phyloP scores from a whole-genome alignment of 495 filamentous ascomycete genomes.

The Penicillium cinerascens region DNA sequence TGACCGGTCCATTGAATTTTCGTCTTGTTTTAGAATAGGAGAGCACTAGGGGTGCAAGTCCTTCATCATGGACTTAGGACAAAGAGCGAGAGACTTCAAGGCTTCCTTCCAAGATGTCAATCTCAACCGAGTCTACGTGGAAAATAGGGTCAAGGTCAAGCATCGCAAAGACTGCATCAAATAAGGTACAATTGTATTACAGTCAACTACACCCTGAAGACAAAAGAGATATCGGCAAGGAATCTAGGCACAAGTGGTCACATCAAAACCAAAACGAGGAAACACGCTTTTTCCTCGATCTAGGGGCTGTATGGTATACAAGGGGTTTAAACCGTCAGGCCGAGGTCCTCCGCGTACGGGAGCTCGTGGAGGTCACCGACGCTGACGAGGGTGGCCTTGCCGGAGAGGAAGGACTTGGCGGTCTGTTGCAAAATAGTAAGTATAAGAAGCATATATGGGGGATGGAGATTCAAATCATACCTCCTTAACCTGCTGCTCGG shows the following conservation, averaged over 20 bases:
- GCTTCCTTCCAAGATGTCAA: too few species aligned
- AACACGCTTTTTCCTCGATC: constrained; percentile 38
- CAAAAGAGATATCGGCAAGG: constrained; percentile 41
- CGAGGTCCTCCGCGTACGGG: constrained; percentile 90
- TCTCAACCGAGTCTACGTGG: not conserved
- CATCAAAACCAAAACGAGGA: constrained; percentile 32
- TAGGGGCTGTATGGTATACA: constrained; percentile 47
- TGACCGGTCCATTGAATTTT: too few species aligned
- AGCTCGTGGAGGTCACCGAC: constrained; percentile 79
- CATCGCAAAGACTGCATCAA: constrained; percentile 6
- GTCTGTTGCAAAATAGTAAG: constrained; percentile 52
- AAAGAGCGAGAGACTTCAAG: too few species aligned
- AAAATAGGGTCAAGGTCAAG: not conserved
- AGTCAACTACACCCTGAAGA: constrained; percentile 44
- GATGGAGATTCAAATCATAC: constrained; percentile 52
- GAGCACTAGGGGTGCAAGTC: too few species aligned
- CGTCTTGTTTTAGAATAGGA: too few species aligned
- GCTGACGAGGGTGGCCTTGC: constrained; percentile 81
- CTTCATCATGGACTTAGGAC: too few species aligned
- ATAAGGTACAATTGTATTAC: constrained; percentile 51
- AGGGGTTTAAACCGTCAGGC: constrained; percentile 76
- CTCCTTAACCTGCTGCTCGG: constrained; percentile 77
- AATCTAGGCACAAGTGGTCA: constrained; percentile 41
- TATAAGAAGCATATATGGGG: constrained; percentile 1
- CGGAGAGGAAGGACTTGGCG: constrained; percentile 77